Evolutionary conservation across 2,329 filamentous ascomycete species (phyloP).

Genomic region (Xylaria sp.): DNA sequence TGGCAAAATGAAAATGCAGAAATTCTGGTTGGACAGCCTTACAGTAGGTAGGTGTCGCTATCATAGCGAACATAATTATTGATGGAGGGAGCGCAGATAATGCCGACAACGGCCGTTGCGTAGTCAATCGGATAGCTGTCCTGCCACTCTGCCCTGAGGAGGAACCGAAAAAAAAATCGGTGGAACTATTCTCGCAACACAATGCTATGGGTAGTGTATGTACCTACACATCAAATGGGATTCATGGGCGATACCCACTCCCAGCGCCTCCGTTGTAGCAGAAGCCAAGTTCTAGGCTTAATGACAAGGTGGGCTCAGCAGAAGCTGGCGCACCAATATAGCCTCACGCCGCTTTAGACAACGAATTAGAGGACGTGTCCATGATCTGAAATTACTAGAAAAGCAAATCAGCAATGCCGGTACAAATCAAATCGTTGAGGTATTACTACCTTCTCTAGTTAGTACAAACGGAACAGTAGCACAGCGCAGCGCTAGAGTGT

Average conservation of each 20-base stretch:
- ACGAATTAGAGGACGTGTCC: not conserved
- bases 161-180: not conserved
- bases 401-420: not conserved
- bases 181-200: not conserved
- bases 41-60: conserved; percentile 27
- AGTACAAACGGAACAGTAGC: not conserved
- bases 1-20: conserved; percentile 14
- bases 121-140: conserved; percentile 4
- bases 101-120: not conserved
- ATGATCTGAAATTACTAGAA: not conserved
- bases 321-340: not conserved
- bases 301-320: not conserved
- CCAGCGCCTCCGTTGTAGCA: not conserved
- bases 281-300: not conserved
- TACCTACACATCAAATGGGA: not conserved
- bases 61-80: conserved; percentile 21
- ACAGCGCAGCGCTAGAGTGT: not conserved
- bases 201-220: not conserved
- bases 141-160: not conserved
- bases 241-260: not conserved
- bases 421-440: not conserved
- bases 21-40: conserved; percentile 34
- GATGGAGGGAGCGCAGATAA: conserved; percentile 34
- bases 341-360: not conserved
- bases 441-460: not conserved